Evolutionary conservation across 106 monocot species (phyloP).

Genomic region (Dendrobium nobile): DNA sequence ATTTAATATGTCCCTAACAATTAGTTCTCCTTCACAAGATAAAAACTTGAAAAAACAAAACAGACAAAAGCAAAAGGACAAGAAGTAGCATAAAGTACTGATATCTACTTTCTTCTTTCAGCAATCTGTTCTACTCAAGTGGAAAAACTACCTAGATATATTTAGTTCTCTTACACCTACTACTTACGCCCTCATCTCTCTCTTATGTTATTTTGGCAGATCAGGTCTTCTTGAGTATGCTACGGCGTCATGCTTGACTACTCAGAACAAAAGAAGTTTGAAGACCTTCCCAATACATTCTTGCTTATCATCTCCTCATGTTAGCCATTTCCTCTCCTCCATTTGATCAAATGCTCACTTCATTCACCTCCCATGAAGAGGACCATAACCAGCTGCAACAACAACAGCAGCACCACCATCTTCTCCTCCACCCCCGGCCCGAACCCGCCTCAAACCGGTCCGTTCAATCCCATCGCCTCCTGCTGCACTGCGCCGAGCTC

Average conservation of each 20-base stretch:
- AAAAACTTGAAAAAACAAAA: neutral
- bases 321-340: neutral
- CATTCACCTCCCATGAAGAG: constrained; percentile 43
- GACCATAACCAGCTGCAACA: constrained; percentile 2
- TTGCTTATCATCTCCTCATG: no score
- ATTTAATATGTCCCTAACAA: no score
- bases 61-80: constrained; percentile 3
- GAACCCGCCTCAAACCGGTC: neutral
- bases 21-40: neutral
- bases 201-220: neutral
- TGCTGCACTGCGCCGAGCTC: constrained; percentile 60
- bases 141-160: neutral
- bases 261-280: neutral
- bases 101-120: neutral
- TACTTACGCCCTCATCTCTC: neutral
- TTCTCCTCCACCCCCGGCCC: constrained; percentile 8
- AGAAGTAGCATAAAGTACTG: neutral
- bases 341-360: constrained; percentile 46
- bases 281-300: neutral
- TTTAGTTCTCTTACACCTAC: neutral
- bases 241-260: neutral
- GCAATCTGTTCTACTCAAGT: neutral
- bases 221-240: neutral
- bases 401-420: constrained; percentile 9
- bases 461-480: neutral